Evolutionary conservation across 2,329 filamentous ascomycete genomes (phyloP), one percentile per base, ranked within the genome.

Genomic region (Penicillium sclerotigenum): DNA sequence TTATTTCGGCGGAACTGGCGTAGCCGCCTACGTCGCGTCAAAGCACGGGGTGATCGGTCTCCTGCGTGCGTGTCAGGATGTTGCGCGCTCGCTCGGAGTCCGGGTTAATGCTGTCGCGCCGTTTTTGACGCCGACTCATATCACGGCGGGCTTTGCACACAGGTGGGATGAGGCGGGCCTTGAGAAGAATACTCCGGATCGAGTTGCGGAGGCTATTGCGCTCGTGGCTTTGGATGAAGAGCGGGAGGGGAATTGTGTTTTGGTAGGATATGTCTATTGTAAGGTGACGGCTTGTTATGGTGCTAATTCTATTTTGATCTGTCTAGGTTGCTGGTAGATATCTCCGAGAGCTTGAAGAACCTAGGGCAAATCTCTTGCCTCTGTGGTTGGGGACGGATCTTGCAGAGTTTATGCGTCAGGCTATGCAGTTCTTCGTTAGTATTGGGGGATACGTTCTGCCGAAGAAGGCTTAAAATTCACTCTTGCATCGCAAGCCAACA

Each of bases 81-180:
- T 63, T 13, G 74, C 77, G 1, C 58, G 64, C 3, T 60, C 69
- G 41, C 67, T 73, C 24, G 64, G 67, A 14, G 70, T 80, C 4
- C 65, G 77, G 13, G 70, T 75, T 18, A 80, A 80, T 59, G 76
- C 74, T 5, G 68, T 81, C n/a, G 79, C 77, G 9, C 78, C 79
- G 1, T 81, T 78, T 65, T 72, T 79, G 11, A 80, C 78, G 0
- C 74, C 77, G 3, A 80, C 78, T 14, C 70, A 75, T 41, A 74
- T 80, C 18, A 75, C 78, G 0, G 68, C 67, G 14, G 70, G 73
- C 2, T 75, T 78, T 52, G 66, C 70, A 1, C 61, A 70, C 9
- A 55, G 61, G 24, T 80, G 77, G 77, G 63, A 65, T 22, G 65
- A 69, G 20, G 65, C 68, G 20, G 73, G 73, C 0, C 64, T 80